phyloP scores from a whole-genome alignment of 257 asterid genomes.

The Nicotiana tabacum region DNA sequence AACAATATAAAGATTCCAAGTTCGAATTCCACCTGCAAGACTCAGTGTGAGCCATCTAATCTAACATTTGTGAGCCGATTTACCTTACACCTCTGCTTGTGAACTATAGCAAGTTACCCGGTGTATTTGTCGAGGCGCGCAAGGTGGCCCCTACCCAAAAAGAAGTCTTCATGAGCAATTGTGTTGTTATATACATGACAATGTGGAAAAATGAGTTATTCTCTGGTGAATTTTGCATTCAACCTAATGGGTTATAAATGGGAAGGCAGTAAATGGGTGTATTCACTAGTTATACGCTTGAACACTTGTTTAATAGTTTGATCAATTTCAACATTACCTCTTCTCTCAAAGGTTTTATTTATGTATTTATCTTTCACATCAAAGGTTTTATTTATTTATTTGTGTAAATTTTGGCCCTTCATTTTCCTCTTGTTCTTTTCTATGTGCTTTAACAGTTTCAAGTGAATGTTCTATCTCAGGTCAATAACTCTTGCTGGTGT shows the following conservation, averaged over 20 bases:
- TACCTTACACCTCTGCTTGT: background rate
- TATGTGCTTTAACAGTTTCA: background rate
- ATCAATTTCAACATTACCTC: background rate
- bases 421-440: background rate
- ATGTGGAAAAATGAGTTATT: background rate
- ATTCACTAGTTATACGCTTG: background rate
- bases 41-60: background rate
- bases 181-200: background rate
- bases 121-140: background rate
- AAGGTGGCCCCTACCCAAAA: background rate
- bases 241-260: background rate
- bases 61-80: background rate
- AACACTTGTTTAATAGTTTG: background rate
- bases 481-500: constrained; percentile 63
- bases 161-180: background rate
- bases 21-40: background rate
- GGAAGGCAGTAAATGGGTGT: background rate
- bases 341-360: background rate
- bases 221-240: background rate
- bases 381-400: background rate
- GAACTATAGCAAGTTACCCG: background rate
- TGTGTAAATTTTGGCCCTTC: background rate
- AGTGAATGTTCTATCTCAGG: constrained; percentile 36
- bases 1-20: background rate
- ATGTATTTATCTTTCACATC: background rate